A percentile compares a stretch with the other conserved stretches of the same genome.
Conservation (phyloP, 2,329 filamentous ascomycete genomes). For the Cercospora sesami region DNA sequence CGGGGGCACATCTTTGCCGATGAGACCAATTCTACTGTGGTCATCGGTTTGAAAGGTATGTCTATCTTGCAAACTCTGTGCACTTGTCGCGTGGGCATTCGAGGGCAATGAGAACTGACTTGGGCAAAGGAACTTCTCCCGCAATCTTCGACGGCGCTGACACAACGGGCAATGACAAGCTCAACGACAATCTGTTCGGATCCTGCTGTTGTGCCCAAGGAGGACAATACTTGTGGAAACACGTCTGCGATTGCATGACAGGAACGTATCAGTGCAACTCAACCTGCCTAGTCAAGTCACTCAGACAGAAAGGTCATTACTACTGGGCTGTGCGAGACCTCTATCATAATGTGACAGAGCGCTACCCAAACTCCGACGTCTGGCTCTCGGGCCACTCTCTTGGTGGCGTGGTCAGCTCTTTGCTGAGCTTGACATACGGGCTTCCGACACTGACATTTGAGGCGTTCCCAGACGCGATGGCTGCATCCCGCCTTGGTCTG, state of each 20-base stretch:
- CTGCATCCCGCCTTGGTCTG: slow-evolving; percentile 79
- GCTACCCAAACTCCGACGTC: slow-evolving; percentile 80
- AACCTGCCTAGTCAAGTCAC: slow-evolving; percentile 75
- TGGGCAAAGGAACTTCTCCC: slow-evolving; percentile 42
- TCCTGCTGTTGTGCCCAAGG: slow-evolving; percentile 97
- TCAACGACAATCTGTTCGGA: slow-evolving; percentile 97
- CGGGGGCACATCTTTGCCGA: slow-evolving; percentile 92
- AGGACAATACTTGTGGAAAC: slow-evolving; percentile 83
- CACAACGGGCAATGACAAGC: slow-evolving; percentile 94
- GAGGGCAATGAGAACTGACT: slow-evolving; percentile 9
- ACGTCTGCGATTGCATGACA: slow-evolving; percentile 90
- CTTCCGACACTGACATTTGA: slow-evolving; percentile 90
- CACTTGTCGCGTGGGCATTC: neutral
- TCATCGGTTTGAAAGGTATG: slow-evolving; percentile 84
- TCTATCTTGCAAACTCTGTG: slow-evolving; percentile 10
- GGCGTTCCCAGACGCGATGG: slow-evolving; percentile 85
- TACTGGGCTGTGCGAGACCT: slow-evolving; percentile 86
- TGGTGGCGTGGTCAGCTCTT: slow-evolving; percentile 82
- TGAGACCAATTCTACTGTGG: slow-evolving; percentile 77
- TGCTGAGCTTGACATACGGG: slow-evolving; percentile 88
- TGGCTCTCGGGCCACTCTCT: slow-evolving; percentile 94
- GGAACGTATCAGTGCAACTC: slow-evolving; percentile 87
- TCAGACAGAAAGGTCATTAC: slow-evolving; percentile 78
- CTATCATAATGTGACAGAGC: slow-evolving; percentile 84
- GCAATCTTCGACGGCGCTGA: slow-evolving; percentile 96